Evolutionary conservation across 2,329 filamentous ascomycete species (phyloP).

Genomic region (Rachicladosporium sp.): DNA sequence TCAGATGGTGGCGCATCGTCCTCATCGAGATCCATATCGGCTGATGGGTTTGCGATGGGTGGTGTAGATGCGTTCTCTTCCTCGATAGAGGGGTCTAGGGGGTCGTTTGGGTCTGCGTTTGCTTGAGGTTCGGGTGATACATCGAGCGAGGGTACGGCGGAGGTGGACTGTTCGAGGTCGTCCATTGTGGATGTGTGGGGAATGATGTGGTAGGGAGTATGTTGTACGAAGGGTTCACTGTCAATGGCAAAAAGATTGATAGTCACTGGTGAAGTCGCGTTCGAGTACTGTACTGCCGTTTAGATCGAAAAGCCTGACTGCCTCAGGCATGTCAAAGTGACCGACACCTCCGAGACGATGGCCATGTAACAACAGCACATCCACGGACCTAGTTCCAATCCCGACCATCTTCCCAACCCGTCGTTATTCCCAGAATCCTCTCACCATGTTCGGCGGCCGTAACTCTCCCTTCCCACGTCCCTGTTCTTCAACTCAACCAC

Average conservation of each 20-base stretch:
- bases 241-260: no score
- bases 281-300: no score
- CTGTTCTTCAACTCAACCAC: background rate
- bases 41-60: slow-evolving; percentile 29
- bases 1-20: slow-evolving; percentile 15
- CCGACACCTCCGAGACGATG: no score
- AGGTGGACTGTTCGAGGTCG: slow-evolving; percentile 23
- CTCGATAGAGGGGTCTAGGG: slow-evolving; percentile 34
- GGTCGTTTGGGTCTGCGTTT: slow-evolving; percentile 34
- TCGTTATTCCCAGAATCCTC: no score
- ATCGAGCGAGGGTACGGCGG: no score
- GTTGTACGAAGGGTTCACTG: no score
- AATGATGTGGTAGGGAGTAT: background rate
- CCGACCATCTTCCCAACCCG: no score
- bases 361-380: no score
- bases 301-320: no score
- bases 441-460: slow-evolving; percentile 19
- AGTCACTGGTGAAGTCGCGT: no score
- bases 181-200: slow-evolving; percentile 24
- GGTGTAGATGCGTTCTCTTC: slow-evolving; percentile 35
- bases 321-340: no score
- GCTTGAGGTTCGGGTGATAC: slow-evolving; percentile 30
- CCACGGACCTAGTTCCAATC: no score
- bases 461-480: slow-evolving; percentile 3
- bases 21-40: slow-evolving; percentile 33